Evolutionary conservation across 345 rosid genomes (phyloP).

Genomic region (Populus nigra): DNA sequence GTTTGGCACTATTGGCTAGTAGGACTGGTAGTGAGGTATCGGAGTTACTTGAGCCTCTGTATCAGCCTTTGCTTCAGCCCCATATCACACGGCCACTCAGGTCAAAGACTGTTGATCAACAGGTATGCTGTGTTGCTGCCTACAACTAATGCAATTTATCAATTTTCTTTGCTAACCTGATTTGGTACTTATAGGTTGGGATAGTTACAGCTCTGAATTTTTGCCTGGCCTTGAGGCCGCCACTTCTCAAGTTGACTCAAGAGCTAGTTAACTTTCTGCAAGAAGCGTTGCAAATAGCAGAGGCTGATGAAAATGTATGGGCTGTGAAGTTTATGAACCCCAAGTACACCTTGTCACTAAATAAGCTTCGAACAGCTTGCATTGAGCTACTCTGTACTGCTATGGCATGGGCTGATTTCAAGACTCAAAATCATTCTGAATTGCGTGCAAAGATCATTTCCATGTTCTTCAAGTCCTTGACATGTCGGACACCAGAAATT

Average conservation of each 20-base stretch:
- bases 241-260: conserved; percentile 89
- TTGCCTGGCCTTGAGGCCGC: conserved; percentile 96
- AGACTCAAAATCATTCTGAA: conserved; percentile 74
- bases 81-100: conserved; percentile 83
- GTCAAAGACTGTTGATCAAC: conserved; percentile 95
- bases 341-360: conserved; percentile 72
- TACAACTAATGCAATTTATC: background rate
- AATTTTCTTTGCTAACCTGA: conserved; percentile 29
- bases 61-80: conserved; percentile 87
- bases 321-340: conserved; percentile 86
- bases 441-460: conserved; percentile 90
- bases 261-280: conserved; percentile 95
- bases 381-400: conserved; percentile 95
- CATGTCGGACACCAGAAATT: conserved; percentile 90
- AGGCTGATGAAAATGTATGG: conserved; percentile 93
- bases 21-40: conserved; percentile 98
- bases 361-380: conserved; percentile 91
- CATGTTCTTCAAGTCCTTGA: conserved; percentile 97
- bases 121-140: conserved; percentile 42
- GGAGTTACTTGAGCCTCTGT: conserved; percentile 88
- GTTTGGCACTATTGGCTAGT: conserved; percentile 93
- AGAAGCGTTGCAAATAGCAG: conserved; percentile 98
- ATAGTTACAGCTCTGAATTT: conserved; percentile 93
- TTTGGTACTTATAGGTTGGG: conserved; percentile 63
- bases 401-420: conserved; percentile 98